phyloP scores from a whole-genome alignment of 805 yeast species.

The Kazachstania viticola region DNA sequence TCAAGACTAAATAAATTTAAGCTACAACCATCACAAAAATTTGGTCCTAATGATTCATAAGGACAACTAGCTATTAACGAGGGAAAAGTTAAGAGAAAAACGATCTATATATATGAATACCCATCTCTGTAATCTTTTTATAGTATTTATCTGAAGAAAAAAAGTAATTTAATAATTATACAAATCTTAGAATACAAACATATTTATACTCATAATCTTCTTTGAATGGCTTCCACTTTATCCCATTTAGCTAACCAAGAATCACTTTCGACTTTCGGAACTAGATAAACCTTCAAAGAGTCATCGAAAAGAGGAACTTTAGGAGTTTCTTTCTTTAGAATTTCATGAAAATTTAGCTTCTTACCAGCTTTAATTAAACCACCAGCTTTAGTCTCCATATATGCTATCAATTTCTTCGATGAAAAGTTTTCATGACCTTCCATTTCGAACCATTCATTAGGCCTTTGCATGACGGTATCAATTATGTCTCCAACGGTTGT shows the following conservation, averaged over 20 bases:
- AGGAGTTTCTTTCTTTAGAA: slow-evolving; percentile 50
- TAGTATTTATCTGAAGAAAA: not conserved
- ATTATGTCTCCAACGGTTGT: slow-evolving; percentile 54
- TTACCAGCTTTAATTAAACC: slow-evolving; percentile 82
- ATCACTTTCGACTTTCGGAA: slow-evolving; percentile 58
- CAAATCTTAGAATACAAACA: no score
- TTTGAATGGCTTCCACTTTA: slow-evolving; percentile 45
- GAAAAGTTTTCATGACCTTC: slow-evolving; percentile 52
- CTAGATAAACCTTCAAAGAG: slow-evolving; percentile 59
- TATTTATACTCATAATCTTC: slow-evolving; percentile 23
- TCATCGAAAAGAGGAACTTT: slow-evolving; percentile 69
- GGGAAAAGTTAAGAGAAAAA: no score
- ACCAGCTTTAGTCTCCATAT: slow-evolving; percentile 71
- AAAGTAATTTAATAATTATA: no score
- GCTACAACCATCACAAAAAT: slow-evolving; percentile 42
- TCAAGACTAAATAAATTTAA: slow-evolving; percentile 40
- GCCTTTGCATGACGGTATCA: slow-evolving; percentile 50
- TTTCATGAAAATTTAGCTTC: slow-evolving; percentile 53
- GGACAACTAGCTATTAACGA: no score
- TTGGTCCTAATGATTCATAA: slow-evolving; percentile 2
- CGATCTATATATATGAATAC: no score
- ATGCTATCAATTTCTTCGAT: slow-evolving; percentile 51
- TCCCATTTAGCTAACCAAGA: slow-evolving; percentile 61
- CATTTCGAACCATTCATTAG: slow-evolving; percentile 52
- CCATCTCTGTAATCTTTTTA: not conserved